Percentiles rank a stretch among this genome's conserved stretches.
Evolutionary conservation across 805 yeast species (phyloP).

Genomic region (Metschnikowia borealis): DNA sequence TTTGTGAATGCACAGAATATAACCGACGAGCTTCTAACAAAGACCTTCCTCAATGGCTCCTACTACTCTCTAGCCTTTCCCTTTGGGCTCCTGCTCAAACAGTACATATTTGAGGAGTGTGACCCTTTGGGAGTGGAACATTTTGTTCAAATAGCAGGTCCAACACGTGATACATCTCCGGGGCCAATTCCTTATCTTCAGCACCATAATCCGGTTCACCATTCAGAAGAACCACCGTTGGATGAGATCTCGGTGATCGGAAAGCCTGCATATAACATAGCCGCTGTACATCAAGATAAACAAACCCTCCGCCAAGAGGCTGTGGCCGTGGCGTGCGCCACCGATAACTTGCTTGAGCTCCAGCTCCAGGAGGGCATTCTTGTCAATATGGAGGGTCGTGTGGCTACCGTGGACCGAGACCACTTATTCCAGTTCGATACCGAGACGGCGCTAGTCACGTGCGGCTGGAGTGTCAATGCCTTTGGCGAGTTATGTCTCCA

Average conservation of each 20-base stretch:
- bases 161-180: neutral
- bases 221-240: neutral
- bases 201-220: neutral
- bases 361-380: slow-evolving; percentile 28
- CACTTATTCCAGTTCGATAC: slow-evolving; percentile 40
- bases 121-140: neutral
- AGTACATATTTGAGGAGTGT: slow-evolving; percentile 16
- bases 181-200: no score
- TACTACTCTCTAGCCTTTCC: slow-evolving; percentile 27
- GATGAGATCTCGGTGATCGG: slow-evolving; percentile 1
- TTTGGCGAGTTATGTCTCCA: slow-evolving; percentile 27
- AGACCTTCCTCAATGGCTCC: slow-evolving; percentile 16
- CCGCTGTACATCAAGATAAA: neutral
- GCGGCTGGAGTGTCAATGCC: slow-evolving; percentile 35
- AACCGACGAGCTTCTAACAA: neutral
- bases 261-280: neutral
- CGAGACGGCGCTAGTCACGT: neutral
- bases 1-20: neutral
- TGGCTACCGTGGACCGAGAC: slow-evolving; percentile 36
- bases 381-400: slow-evolving; percentile 28
- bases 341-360: slow-evolving; percentile 21
- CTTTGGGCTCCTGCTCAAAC: slow-evolving; percentile 35
- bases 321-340: slow-evolving; percentile 12
- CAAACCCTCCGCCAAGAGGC: neutral
- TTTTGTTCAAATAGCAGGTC: neutral